Base-by-base conservation (phyloP, 2,329 filamentous ascomycete species). In the Beauveria australis region DNA sequence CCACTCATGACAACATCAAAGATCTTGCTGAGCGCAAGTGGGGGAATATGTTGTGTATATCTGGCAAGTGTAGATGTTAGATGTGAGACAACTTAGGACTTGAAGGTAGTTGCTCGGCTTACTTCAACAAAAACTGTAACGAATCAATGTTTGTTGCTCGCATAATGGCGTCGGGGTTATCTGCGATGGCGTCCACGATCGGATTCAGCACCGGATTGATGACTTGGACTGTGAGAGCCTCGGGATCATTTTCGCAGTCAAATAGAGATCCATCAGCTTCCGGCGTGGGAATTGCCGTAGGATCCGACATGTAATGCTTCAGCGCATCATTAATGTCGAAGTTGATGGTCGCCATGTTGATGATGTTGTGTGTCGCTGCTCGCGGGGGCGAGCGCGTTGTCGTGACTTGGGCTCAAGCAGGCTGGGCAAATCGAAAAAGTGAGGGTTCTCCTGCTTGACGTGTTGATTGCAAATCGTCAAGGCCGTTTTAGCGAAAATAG, bases 301-400 rank as follows among this genome's bases (percentile, higher is more conserved):
- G 93, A 73, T 97, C 93, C 76, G 91, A 95, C 83, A 97, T 90
- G 77, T 97, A 99, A 73, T 91, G 85, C 81, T 96, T 97, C 74
- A 97, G 88, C 66, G 92, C 91, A 79, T 96, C 89, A 74, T 97
- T 96, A 75, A 99, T 91, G 74, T 97, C 91, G 78, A 99, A 99
- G 70, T 88, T 83, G 72, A 92, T 83, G 78, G 89, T 89, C 70
- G 80, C 88, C 86, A 88, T 88, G 72, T 74, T 68, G 73, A 67
- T 70, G 69, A 67, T 37, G 33, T 66, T 62, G 37, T 26, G 10
- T 61, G 58, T 60, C 53, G 57, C 63, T 63, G 59, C 64, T 63
- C 66, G 65, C 54, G 37, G 28, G 46, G 64, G 67, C 52, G 61
- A 62, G 53, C 60, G 59, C 66, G 65, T 41, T 40, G 19, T 54